Evolutionary conservation across 345 rosid species (phyloP).

Genomic region (Eucalyptus erythrocorys): DNA sequence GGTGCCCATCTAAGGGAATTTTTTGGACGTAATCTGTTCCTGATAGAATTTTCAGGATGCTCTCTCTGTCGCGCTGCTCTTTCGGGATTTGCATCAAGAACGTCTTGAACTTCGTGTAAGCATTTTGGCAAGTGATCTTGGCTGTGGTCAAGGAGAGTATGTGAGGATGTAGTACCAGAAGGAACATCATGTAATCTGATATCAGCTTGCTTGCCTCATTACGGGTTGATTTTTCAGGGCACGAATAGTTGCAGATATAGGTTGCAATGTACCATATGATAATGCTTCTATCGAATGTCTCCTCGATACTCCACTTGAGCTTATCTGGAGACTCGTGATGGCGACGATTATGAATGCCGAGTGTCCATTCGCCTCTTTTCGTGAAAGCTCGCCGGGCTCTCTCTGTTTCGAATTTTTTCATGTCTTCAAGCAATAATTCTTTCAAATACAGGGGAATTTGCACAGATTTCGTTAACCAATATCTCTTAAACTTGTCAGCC

Average conservation of each 20-base stretch:
- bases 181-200: conserved; percentile 8
- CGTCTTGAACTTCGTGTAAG: background rate
- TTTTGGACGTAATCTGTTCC: rapidly evolving
- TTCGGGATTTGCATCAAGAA: background rate
- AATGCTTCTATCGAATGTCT: conserved; percentile 3
- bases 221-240: rapidly evolving
- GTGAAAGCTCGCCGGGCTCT: background rate
- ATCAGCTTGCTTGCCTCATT: background rate
- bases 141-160: background rate
- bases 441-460: background rate
- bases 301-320: background rate
- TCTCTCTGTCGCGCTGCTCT: background rate
- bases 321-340: background rate
- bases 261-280: conserved; percentile 15
- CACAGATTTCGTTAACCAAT: background rate
- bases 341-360: background rate
- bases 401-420: background rate
- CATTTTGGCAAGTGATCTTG: background rate
- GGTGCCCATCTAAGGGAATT: too few relatives aligned
- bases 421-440: background rate
- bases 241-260: background rate
- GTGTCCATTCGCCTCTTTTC: conserved; percentile 1
- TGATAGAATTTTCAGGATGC: background rate
- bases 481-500: background rate
- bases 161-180: background rate